Evolutionary conservation across 1,284 basidiomycete genomes (phyloP), one percentile per base, ranked within the genome.

Genomic region (Singerocomus rubriflavus): DNA sequence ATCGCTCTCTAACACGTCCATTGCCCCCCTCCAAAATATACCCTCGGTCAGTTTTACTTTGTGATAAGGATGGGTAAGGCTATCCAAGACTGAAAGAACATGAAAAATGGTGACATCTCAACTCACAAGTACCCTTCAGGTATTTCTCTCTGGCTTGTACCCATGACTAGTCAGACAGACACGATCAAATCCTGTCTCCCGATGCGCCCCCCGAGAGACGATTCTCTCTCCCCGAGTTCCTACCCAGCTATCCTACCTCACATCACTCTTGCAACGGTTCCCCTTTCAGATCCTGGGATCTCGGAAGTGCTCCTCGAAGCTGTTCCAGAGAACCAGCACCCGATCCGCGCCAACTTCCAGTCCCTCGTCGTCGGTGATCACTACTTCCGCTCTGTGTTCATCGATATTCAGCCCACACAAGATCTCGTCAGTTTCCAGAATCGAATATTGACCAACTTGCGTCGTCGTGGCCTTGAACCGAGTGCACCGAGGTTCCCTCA

Each of bases 331-430:
- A 54, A 57, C 25, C 70, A 72, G 37, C 54, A 52, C 5, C 57
- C 68, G 12, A 56, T 67, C 37, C 51, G 48, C 16, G 57, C 44
- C 32, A 55, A 65, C n/a, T 87, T 89, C 64, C 63, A 71, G 51
- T 73, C 75, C 0, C 68, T 88, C 44, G 71, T 76, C 13, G 72
- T 79, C 5, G 81, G 83, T 36, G 67, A 75, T 36, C 77, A 79
- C 58, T 90, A 82, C 66, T 87, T 81, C 64, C 80, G 82, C 59
- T 87, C 85, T 2, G 81, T 88, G n/a, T 81, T 81, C 63, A 65
- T 84, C 54, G 69, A 75, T 3, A 69, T 84, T 57, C 59, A 67
- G 31, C 73, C 68, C 6, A 74, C 77, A 3, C 57, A 61, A 2
- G 77, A 71, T 25, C 70, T 90, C 21, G 54, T 64, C 13, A 60